Evolutionary conservation across 345 rosid species (phyloP), one percentile per base, ranked within the genome.

Genomic region (Streptanthus diversifolius): DNA sequence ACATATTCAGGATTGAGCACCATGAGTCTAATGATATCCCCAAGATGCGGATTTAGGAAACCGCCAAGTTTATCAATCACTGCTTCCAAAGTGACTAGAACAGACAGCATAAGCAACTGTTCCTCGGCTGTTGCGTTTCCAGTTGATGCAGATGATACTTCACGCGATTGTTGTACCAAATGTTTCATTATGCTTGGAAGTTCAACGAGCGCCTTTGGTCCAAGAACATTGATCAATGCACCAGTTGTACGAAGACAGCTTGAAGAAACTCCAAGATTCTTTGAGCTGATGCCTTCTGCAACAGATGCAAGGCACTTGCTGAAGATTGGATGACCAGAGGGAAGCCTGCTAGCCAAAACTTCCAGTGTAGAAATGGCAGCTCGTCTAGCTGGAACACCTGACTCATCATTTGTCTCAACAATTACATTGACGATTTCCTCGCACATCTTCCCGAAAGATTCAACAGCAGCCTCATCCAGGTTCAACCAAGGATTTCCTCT

Each of bases 61-160:
- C 96, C 90, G 63, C 96, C 99, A 71, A 95, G 90, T 78, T 91
- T 88, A 75, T 87, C 95, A 53, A 89, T 79, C 62, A 87, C 93
- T 25, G 96, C 96, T 76, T 91, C 96, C 77, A 95, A 76, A n/a
- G 85, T 65, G 24, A 83, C 75, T 58, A 95, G 90, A 83, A 88
- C 65, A 73, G 97, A 85, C n/a, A 84, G 72, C 86, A 83, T 43
- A 29, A 85, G 57, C 75, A 87, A 79, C 47, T 73, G 51, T 15
- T 66, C 73, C 41, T 68, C 68, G 21, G 56, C 49, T 45, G 76
- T 82, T 55, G 73, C 68, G 61, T 44, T 64, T 39, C 57, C 68
- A 36, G 33, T 70, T 37, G 76, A 47, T 32, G 77, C 61, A 56
- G 43, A 13, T 67, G 77, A 80, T 29, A 82, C 77, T 76, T 80